phyloP scores from a whole-genome alignment of 2,329 filamentous ascomycete genomes.

The Phyllosticta ampelicida region DNA sequence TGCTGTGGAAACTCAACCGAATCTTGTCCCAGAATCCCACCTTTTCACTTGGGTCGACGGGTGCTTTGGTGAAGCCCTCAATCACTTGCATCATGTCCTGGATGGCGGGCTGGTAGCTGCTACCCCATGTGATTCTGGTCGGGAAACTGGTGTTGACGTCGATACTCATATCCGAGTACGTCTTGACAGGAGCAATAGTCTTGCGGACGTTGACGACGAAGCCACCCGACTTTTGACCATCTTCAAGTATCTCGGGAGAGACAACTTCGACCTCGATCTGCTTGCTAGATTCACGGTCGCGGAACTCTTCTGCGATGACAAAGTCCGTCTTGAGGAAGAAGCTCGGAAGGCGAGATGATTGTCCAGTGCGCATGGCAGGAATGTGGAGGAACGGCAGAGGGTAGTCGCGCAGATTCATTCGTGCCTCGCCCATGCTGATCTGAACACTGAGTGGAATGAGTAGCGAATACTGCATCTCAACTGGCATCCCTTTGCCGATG shows the following conservation, averaged over 20 bases:
- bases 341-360: slow-evolving; percentile 69
- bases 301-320: slow-evolving; percentile 88
- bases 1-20: slow-evolving; percentile 83
- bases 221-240: slow-evolving; percentile 50
- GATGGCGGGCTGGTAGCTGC: slow-evolving; percentile 93
- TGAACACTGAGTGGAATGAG: slow-evolving; percentile 83
- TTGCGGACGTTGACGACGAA: slow-evolving; percentile 81
- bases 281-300: slow-evolving; percentile 67
- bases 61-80: slow-evolving; percentile 93
- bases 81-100: slow-evolving; percentile 99
- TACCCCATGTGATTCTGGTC: slow-evolving; percentile 92
- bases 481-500: slow-evolving; percentile 94
- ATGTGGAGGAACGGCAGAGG: slow-evolving; percentile 87
- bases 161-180: slow-evolving; percentile 83
- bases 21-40: slow-evolving; percentile 99
- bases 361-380: slow-evolving; percentile 66
- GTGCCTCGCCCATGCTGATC: slow-evolving; percentile 81
- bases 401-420: slow-evolving; percentile 82
- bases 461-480: slow-evolving; percentile 80
- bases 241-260: slow-evolving; percentile 49
- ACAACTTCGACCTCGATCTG: slow-evolving; percentile 76
- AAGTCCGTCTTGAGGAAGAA: slow-evolving; percentile 83
- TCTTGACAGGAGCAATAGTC: slow-evolving; percentile 91
- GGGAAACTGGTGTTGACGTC: slow-evolving; percentile 89
- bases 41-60: slow-evolving; percentile 82